phyloP scores from a whole-genome alignment of 164 flowering plant genomes.

The Berberis thunbergii region DNA sequence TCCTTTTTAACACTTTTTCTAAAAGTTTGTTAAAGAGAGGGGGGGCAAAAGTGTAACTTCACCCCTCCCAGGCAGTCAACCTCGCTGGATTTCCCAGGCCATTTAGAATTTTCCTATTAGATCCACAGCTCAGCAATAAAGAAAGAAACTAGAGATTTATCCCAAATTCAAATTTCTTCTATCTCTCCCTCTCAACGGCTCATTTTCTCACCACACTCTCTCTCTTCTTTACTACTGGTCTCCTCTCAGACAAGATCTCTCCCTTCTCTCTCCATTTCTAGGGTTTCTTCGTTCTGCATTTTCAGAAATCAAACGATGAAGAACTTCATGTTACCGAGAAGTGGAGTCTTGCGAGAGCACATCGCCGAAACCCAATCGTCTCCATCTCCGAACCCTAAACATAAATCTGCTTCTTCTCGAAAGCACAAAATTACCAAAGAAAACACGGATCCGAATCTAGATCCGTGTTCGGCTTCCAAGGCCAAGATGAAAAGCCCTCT shows the following conservation, averaged over 20 bases:
- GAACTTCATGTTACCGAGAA: slow-evolving; percentile 50
- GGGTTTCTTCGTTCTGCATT: slow-evolving; percentile 7
- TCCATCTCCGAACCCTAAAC: slow-evolving; percentile 30
- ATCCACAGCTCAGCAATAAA: too few relatives aligned
- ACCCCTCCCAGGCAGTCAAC: too few relatives aligned
- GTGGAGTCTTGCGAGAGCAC: slow-evolving; percentile 36
- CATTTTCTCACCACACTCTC: slow-evolving; percentile 8
- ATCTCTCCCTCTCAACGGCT: slow-evolving; percentile 13
- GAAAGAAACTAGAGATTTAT: too few relatives aligned
- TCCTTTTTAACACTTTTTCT: too few relatives aligned
- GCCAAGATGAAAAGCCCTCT: slow-evolving; percentile 22
- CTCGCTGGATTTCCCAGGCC: too few relatives aligned
- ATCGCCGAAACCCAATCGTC: slow-evolving; percentile 17
- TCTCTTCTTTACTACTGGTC: slow-evolving; percentile 1
- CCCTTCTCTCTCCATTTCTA: slow-evolving; percentile 5
- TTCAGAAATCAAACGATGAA: slow-evolving; percentile 27
- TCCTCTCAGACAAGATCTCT: slow-evolving; percentile 5
- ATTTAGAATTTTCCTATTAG: too few relatives aligned
- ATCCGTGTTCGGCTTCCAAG: slow-evolving; percentile 13
- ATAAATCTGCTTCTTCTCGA: slow-evolving; percentile 21
- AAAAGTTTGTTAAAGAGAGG: too few relatives aligned
- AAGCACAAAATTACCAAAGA: slow-evolving; percentile 40
- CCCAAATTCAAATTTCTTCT: slow-evolving; percentile 6
- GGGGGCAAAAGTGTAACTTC: too few relatives aligned
- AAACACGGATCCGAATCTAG: slow-evolving; percentile 42